Percentiles rank a stretch among this genome's conserved stretches.
Evolutionary conservation across 441 rosid species (phyloP).

Genomic region (Pelargonium myrrhifolium): DNA sequence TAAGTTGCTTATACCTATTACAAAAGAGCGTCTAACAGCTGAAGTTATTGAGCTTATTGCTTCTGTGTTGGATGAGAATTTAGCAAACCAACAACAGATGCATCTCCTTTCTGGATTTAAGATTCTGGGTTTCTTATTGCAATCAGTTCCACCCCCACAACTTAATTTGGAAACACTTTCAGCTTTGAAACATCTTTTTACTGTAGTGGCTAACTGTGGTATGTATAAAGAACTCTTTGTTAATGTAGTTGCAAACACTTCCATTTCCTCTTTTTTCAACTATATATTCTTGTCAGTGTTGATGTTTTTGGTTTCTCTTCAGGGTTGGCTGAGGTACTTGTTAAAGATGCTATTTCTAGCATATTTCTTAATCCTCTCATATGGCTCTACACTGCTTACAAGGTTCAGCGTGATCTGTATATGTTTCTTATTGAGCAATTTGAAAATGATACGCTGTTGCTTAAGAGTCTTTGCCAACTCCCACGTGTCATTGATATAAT

Average conservation of each 20-base stretch:
- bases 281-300: background rate
- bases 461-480: constrained; percentile 67
- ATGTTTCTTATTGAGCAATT: constrained; percentile 92
- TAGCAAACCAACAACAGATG: constrained; percentile 96
- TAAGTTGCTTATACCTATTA: constrained; percentile 47
- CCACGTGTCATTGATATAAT: constrained; percentile 80
- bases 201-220: constrained; percentile 71
- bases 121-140: constrained; percentile 86
- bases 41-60: constrained; percentile 95
- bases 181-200: constrained; percentile 82
- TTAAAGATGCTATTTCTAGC: constrained; percentile 77
- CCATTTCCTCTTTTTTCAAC: constrained; percentile 1
- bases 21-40: constrained; percentile 83
- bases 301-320: constrained; percentile 22
- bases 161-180: constrained; percentile 93
- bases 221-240: constrained; percentile 26
- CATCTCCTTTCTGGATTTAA: constrained; percentile 92
- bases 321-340: constrained; percentile 81
- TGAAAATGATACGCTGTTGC: constrained; percentile 81
- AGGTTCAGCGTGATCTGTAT: constrained; percentile 94
- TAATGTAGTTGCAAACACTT: background rate
- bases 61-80: constrained; percentile 90
- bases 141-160: constrained; percentile 83
- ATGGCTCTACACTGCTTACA: constrained; percentile 73
- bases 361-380: constrained; percentile 89